These are phyloP conservation scores for Geotrichum carabidarum DNA, from an alignment of 1,139 yeast genomes.

Conservation along the genomic window DNA sequence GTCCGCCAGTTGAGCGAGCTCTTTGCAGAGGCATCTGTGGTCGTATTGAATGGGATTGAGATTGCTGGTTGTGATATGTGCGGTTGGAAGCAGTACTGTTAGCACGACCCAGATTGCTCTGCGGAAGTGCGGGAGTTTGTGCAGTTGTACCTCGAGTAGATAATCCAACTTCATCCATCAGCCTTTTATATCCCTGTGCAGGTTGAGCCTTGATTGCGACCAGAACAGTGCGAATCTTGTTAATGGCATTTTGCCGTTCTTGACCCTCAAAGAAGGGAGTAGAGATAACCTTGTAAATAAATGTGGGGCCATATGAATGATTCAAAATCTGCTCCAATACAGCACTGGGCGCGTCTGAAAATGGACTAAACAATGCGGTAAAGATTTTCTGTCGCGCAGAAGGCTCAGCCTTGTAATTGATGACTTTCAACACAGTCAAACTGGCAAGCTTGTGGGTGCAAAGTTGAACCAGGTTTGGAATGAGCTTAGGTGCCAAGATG, in stretches of 20 bases:
- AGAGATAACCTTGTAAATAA: slow-evolving; percentile 64
- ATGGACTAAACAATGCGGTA: slow-evolving; percentile 50
- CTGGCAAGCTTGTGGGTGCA: slow-evolving; percentile 87
- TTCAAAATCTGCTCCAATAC: slow-evolving; percentile 51
- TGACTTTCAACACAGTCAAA: slow-evolving; percentile 71
- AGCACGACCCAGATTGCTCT: slow-evolving; percentile 6
- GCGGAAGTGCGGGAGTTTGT: slow-evolving; percentile 7
- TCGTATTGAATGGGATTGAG: background rate
- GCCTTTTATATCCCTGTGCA: slow-evolving; percentile 71
- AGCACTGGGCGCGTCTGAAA: slow-evolving; percentile 35
- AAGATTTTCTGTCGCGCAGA: slow-evolving; percentile 59
- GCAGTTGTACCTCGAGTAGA: slow-evolving; percentile 21
- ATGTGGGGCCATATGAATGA: slow-evolving; percentile 73
- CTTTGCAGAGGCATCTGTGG: slow-evolving; percentile 13
- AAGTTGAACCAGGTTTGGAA: slow-evolving; percentile 57
- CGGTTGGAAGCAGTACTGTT: slow-evolving; percentile 4
- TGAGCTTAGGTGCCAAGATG: slow-evolving; percentile 52
- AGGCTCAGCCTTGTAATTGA: slow-evolving; percentile 60
- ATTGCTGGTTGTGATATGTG: slow-evolving; percentile 4
- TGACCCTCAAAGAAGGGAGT: slow-evolving; percentile 36
- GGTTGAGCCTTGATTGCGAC: slow-evolving; percentile 54
- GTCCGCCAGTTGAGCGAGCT: slow-evolving; percentile 15
- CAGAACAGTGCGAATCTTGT: slow-evolving; percentile 58
- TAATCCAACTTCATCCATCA: slow-evolving; percentile 90
- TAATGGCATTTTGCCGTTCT: slow-evolving; percentile 53